These are phyloP conservation scores for Mortierella claussenii DNA, from an alignment of 192 early-diverging fungal genomes.

Conservation along the genomic window DNA sequence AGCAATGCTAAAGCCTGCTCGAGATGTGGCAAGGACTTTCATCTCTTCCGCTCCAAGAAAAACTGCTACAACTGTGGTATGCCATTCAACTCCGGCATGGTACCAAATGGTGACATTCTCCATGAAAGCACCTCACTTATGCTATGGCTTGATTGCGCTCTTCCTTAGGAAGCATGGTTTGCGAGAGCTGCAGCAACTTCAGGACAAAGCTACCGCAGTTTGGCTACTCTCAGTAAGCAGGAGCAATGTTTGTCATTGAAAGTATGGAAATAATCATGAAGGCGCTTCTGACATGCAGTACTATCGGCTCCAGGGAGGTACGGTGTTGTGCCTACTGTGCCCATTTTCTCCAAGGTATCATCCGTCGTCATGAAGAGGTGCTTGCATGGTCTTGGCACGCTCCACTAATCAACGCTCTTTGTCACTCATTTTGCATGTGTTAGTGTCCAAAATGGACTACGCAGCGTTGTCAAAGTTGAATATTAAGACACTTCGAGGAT, in stretches of 20 bases:
- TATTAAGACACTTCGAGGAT: slow-evolving; percentile 44
- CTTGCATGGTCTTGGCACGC: not conserved
- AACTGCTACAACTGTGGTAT: slow-evolving; percentile 56
- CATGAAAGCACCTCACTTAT: no score
- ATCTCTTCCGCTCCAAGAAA: slow-evolving; percentile 47
- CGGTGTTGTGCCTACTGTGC: slow-evolving; percentile 46
- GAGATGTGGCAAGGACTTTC: slow-evolving; percentile 53
- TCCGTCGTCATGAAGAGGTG: not conserved
- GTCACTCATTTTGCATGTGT: not conserved
- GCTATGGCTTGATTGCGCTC: not conserved
- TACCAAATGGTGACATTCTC: not conserved
- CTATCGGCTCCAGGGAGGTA: no score
- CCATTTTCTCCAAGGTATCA: slow-evolving; percentile 38
- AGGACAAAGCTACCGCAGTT: slow-evolving; percentile 44
- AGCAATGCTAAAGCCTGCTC: slow-evolving; percentile 43
- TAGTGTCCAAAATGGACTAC: slow-evolving; percentile 49
- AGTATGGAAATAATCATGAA: no score
- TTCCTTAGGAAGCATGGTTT: slow-evolving; percentile 42
- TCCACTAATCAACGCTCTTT: not conserved
- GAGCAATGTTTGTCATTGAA: no score
- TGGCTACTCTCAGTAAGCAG: slow-evolving; percentile 45
- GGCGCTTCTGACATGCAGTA: no score
- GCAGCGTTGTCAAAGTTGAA: slow-evolving; percentile 39
- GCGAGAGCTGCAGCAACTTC: slow-evolving; percentile 44
- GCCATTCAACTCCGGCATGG: not conserved